phyloP scores from a whole-genome alignment of 1,284 basidiomycete species.

The Melampsora americana region DNA sequence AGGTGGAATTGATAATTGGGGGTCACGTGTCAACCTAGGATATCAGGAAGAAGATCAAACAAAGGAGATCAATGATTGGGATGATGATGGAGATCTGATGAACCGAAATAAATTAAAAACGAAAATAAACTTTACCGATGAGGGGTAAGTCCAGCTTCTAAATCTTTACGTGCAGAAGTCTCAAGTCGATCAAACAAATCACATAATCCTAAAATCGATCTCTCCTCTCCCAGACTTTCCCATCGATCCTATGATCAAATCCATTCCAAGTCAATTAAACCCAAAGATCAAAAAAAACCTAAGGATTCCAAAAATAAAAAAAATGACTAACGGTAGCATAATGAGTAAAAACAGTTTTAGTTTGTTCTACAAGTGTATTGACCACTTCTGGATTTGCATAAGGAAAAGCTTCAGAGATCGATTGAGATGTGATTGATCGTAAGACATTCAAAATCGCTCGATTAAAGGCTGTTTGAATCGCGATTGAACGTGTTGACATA shows the following conservation, averaged over 20 bases:
- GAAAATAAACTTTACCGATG: not conserved
- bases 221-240: constrained; percentile 11
- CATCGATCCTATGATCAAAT: constrained; percentile 19
- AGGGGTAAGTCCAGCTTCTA: constrained; percentile 21
- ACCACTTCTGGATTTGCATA: constrained; percentile 34
- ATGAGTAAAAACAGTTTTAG: constrained; percentile 24
- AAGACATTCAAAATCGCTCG: constrained; percentile 22
- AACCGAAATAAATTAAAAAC: too few species aligned
- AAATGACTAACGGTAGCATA: constrained; percentile 12
- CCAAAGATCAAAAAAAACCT: not conserved
- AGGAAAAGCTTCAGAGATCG: constrained; percentile 24
- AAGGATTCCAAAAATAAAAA: not conserved
- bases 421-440: constrained; percentile 9
- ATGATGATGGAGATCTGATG: too few species aligned
- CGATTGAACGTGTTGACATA: not conserved
- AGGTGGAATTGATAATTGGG: constrained; percentile 37
- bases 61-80: too few species aligned
- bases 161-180: constrained; percentile 12
- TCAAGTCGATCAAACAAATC: constrained; percentile 33
- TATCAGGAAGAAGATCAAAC: not conserved
- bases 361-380: constrained; percentile 25
- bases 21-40: constrained; percentile 34
- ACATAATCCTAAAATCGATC: constrained; percentile 26
- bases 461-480: constrained; percentile 11
- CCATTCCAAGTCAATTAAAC: not conserved